Evolutionary conservation across 345 rosid genomes (phyloP).

Genomic region (Sisymbrium irio): DNA sequence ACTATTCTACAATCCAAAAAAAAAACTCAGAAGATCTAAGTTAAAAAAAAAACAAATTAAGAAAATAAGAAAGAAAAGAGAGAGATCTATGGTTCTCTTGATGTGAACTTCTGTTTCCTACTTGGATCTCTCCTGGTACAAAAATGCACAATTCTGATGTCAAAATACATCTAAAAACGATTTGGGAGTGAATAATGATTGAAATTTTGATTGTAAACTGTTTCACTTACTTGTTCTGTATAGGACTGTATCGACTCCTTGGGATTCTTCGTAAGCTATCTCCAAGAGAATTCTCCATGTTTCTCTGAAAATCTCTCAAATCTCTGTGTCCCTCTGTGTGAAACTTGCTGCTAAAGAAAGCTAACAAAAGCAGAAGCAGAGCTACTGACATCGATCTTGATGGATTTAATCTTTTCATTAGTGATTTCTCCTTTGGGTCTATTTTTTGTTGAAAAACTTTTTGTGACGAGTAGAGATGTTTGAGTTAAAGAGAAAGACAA

Average conservation of each 20-base stretch:
- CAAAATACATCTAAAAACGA: not conserved
- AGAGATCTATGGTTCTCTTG: slow-evolving; percentile 30
- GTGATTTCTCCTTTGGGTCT: not conserved
- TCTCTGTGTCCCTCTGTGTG: slow-evolving; percentile 17
- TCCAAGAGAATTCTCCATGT: slow-evolving; percentile 4
- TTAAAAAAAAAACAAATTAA: not conserved
- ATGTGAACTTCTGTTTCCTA: slow-evolving; percentile 27
- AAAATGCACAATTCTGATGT: slow-evolving; percentile 13
- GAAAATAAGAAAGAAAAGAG: no score
- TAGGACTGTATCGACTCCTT: slow-evolving; percentile 29
- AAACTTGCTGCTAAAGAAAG: slow-evolving; percentile 25
- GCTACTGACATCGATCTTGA: slow-evolving; percentile 29
- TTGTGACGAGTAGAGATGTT: slow-evolving; percentile 8
- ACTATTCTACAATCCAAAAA: slow-evolving; percentile 1
- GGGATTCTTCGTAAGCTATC: slow-evolving; percentile 35
- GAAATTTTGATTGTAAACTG: not conserved
- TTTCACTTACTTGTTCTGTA: slow-evolving; percentile 34
- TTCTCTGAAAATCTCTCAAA: slow-evolving; percentile 19
- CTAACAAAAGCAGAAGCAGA: slow-evolving; percentile 25
- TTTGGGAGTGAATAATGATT: not conserved
- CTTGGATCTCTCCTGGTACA: slow-evolving; percentile 34
- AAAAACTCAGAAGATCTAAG: not conserved
- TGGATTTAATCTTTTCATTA: slow-evolving; percentile 23
- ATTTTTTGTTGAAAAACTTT: not conserved
- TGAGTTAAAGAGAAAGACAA: slow-evolving; percentile 20